phyloP scores from a whole-genome alignment of 2,329 filamentous ascomycete genomes.

The Ceratocystis cacaofunesta region DNA sequence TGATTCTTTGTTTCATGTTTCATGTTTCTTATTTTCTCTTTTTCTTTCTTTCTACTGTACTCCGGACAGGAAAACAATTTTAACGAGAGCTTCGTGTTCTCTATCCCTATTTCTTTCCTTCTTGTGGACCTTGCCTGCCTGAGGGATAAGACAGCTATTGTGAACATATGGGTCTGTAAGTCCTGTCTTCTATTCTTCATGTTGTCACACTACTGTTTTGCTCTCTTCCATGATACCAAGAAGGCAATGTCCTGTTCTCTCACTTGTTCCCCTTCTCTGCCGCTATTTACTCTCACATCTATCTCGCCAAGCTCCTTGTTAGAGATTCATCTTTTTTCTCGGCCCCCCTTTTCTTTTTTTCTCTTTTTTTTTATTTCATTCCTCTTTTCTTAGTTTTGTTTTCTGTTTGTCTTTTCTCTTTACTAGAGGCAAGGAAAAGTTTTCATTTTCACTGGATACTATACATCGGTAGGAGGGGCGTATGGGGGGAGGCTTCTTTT shows the following conservation, averaged over 20 bases:
- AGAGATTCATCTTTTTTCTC: neutral
- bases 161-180: neutral
- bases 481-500: slow-evolving; percentile 6
- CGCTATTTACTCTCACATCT: slow-evolving; percentile 2
- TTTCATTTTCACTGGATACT: slow-evolving; percentile 1
- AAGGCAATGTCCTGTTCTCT: neutral
- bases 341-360: neutral
- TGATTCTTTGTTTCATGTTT: neutral
- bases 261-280: neutral
- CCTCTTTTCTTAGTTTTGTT: neutral
- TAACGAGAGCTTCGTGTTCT: neutral
- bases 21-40: slow-evolving; percentile 2
- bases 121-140: neutral
- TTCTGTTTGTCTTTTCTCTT: neutral
- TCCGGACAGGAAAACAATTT: neutral
- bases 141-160: neutral
- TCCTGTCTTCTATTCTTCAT: neutral
- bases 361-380: slow-evolving; percentile 1
- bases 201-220: neutral
- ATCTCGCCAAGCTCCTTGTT: neutral
- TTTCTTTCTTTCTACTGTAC: slow-evolving; percentile 1
- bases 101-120: neutral
- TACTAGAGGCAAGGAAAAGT: slow-evolving; percentile 3
- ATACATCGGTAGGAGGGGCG: slow-evolving; percentile 3
- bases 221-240: neutral